A percentile compares a stretch with the other conserved stretches of the same genome.
Evolutionary conservation across 192 early-diverging fungal genomes (phyloP).

Genomic region (Fimicolochytrium jonesii): DNA sequence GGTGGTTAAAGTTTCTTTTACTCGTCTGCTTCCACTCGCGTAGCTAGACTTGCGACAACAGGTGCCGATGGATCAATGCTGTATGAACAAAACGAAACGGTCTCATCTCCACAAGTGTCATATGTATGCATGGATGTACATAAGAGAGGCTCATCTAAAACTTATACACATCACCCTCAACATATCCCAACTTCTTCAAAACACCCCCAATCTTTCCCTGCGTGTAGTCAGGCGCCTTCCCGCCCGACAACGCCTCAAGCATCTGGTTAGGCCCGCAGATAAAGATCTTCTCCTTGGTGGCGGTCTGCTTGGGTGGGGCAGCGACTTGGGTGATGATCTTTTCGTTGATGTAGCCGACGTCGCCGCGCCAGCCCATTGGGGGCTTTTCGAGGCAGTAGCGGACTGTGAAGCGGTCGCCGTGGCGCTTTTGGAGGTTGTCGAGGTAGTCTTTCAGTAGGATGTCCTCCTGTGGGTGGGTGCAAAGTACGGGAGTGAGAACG

Average conservation of each 20-base stretch:
- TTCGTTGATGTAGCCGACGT: slow-evolving; percentile 70
- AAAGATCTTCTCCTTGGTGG: slow-evolving; percentile 48
- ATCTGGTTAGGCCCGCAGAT: slow-evolving; percentile 57
- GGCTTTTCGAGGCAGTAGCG: slow-evolving; percentile 63
- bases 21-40: no score
- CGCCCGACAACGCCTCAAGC: slow-evolving; percentile 55
- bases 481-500: background rate
- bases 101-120: no score
- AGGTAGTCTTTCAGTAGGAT: slow-evolving; percentile 65
- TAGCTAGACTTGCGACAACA: no score
- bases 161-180: slow-evolving; percentile 36
- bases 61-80: no score
- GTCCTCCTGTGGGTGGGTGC: slow-evolving; percentile 35
- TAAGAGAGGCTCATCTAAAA: no score
- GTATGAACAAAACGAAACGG: no score
- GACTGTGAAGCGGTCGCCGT: slow-evolving; percentile 64
- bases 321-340: slow-evolving; percentile 65
- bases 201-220: slow-evolving; percentile 44
- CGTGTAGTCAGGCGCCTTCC: slow-evolving; percentile 73
- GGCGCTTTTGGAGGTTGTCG: slow-evolving; percentile 47
- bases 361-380: slow-evolving; percentile 60
- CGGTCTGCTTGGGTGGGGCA: slow-evolving; percentile 61
- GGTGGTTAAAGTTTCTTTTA: no score
- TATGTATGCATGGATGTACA: no score
- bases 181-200: slow-evolving; percentile 41